phyloP scores from a whole-genome alignment of 140 eudicot species.

The Artemisia princeps region DNA sequence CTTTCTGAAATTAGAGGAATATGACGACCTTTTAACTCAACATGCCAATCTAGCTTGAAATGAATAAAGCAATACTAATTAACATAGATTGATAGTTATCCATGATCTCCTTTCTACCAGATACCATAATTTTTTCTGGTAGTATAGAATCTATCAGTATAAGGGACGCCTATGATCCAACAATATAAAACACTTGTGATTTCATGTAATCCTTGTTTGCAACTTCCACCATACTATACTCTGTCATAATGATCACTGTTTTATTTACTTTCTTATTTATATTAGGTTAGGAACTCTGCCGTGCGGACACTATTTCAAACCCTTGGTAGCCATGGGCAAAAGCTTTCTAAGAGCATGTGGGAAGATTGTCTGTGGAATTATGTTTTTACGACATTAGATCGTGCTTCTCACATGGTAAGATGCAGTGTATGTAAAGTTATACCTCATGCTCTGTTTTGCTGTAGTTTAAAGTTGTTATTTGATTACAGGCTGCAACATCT shows the following conservation, averaged over 20 bases:
- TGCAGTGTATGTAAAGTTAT: not conserved
- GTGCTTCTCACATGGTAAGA: conserved; percentile 95
- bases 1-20: too few relatives aligned
- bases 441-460: conserved; percentile 5
- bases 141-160: not conserved
- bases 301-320: conserved; percentile 91
- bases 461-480: conserved; percentile 5
- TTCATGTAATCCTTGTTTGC: conserved; percentile 4
- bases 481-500: conserved; percentile 83
- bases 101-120: not conserved
- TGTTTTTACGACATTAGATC: conserved; percentile 85
- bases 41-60: conserved; percentile 1
- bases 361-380: conserved; percentile 94
- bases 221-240: not conserved
- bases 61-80: not conserved
- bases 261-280: conserved; percentile 15
- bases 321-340: conserved; percentile 98
- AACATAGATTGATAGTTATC: not conserved
- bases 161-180: not conserved
- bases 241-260: not conserved
- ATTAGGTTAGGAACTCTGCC: conserved; percentile 93
- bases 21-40: not conserved
- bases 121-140: not conserved
- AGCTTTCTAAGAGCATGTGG: conserved; percentile 95
- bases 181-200: not conserved